Conservation (phyloP, 768 basidiomycete genomes). For the Infundibulicybe gibba region DNA sequence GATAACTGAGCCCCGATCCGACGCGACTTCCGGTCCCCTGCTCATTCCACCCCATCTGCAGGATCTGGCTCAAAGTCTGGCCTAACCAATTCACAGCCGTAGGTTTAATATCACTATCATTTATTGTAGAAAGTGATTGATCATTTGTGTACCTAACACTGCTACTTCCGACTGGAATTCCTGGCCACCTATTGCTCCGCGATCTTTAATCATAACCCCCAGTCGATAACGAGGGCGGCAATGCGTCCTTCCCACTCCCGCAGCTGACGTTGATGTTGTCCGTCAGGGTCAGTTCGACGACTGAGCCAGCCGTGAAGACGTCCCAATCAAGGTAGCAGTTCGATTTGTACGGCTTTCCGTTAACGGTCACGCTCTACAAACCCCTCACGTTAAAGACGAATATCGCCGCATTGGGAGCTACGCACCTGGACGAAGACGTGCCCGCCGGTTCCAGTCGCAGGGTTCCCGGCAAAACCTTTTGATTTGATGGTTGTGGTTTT, state of each 20-base stretch:
- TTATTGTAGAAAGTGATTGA: too few species aligned
- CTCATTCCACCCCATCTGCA: too few species aligned
- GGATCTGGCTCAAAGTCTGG: too few species aligned
- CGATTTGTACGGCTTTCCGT: conserved; percentile 55
- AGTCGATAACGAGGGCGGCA: conserved; percentile 65
- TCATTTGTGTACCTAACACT: too few species aligned
- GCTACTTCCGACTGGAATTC: too few species aligned
- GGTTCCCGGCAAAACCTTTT: conserved; percentile 50
- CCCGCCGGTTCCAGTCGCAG: conserved; percentile 45
- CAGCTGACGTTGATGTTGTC: conserved; percentile 50
- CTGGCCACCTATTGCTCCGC: not conserved
- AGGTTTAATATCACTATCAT: too few species aligned
- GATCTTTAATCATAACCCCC: conserved; percentile 44
- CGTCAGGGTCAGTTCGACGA: conserved; percentile 53
- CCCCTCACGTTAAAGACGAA: not conserved
- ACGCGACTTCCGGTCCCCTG: too few species aligned
- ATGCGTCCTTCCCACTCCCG: conserved; percentile 37
- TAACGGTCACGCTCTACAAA: conserved; percentile 49
- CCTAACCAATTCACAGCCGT: too few species aligned
- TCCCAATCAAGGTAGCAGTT: conserved; percentile 68
- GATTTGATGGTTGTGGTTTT: conserved; percentile 53
- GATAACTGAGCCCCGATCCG: too few species aligned
- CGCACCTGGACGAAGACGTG: conserved; percentile 55
- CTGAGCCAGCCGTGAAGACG: conserved; percentile 48
- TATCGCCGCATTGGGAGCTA: too few species aligned